Base-by-base conservation (phyloP, 192 early-diverging fungal genomes). In the Thamnidium elegans region DNA sequence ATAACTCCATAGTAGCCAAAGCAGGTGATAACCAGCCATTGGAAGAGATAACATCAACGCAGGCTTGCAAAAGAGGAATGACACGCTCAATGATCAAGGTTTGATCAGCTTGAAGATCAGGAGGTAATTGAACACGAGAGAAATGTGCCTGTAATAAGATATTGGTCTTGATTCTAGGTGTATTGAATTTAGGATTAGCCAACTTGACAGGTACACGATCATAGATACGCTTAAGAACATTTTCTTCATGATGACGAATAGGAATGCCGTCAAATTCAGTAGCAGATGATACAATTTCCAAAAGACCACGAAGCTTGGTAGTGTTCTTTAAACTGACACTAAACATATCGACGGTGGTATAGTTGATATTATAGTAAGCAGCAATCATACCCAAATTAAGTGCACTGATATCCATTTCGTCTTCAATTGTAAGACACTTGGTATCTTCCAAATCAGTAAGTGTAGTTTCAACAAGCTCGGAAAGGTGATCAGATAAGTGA, bases 341-440 rank as follows among this genome's bases (percentile, higher is more conserved):
- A 75, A 98, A 95, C 79, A 92, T 87, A 67, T 98, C 94, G 20
- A 99, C 89, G 0, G 96, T 99, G 31, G 86, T 77, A 69, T 95
- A 96, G 71, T 89, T 89, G 74, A 99, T 91, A 78, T 95, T 91
- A 77, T 99, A 98, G 78, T 94, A 98, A 5, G 95, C 92, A 0
- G 97, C 90, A 76, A 99, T 95, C 92, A 97, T 95, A 55, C 95
- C 95, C 74, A 98, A 72, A 74, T 98, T 97, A 30, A 95, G 80
- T 19, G 95, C 88, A 19, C 79, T 71, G 6, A 94, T 79, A 52
- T 93, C 89, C 70, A 87, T 82, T 45, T 87, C 87, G 58, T 86
- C 87, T 70, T 86, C 86, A 34, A 85, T 70, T 3, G 79, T 69
- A 53, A 90, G 81, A 75, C 96, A 98, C 71, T 95, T 94, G 72